Evolutionary conservation across 2,329 filamentous ascomycete genomes (phyloP), one percentile per base, ranked within the genome.

Genomic region (Alternaria arborescens): DNA sequence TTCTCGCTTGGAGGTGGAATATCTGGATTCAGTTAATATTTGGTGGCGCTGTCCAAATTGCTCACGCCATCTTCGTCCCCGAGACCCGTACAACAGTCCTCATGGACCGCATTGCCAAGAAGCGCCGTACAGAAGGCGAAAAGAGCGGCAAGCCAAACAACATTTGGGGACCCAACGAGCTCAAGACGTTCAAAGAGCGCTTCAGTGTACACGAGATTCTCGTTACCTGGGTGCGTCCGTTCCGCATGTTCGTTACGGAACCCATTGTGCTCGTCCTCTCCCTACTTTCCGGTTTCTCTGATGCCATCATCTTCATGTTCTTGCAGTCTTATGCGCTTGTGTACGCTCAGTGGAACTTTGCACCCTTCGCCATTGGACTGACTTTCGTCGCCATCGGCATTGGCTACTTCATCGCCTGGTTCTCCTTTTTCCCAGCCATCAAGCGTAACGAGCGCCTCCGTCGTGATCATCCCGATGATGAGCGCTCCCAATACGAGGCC

Each of bases 11-110:
- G 91, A 85, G 86, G 66, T 94, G 90, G 90, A 87, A 85, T 55
- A 93, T 94, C 75, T 95, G 92, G 92, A 91, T 94, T 61, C 91
- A 94, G 77, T 85, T 95, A 65, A 93, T 94, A 70, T 90, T 95
- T 58, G 92, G 92, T 24, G 89, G 80, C 8, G 83, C 87, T 34
- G 87, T 92, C 3, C 91, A 94, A 73, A 46, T 87, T 5, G 72
- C 91, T 6, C 91, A 94, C 73, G 81, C 90, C 51, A 72, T 91
- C 59, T 81, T 88, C 3, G 92, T 95, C 1, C 91, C 91, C 1
- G 92, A 95, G 77, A 95, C 92, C 0, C 85, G 92, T 53, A 86
- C 88, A 0, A 92, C 89, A 5, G 86, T 93, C 62, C 84, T 95
- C 82, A 88, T 96, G 84, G 89, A 95, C 80, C 83, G 83, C 2